Evolutionary conservation across 1,139 yeast species (phyloP).

Genomic region (Sugiyamaella novakii): DNA sequence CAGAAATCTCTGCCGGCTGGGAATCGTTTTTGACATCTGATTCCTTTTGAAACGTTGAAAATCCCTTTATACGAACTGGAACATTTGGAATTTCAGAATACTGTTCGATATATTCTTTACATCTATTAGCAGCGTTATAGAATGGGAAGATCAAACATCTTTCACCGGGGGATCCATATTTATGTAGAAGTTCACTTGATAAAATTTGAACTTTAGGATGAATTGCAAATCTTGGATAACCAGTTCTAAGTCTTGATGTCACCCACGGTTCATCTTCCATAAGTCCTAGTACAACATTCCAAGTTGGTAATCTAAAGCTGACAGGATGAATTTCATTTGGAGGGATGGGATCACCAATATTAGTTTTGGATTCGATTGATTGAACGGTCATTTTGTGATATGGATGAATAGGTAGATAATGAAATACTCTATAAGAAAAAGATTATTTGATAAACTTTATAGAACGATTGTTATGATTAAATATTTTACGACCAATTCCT

Average conservation of each 20-base stretch:
- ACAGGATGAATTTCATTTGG: conserved; percentile 89
- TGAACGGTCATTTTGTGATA: no score
- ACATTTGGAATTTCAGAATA: conserved; percentile 50
- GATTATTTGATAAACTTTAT: no score
- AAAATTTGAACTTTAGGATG: conserved; percentile 67
- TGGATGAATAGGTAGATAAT: no score
- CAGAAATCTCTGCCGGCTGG: conserved; percentile 51
- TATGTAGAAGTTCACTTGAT: conserved; percentile 40
- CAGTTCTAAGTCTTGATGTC: conserved; percentile 72
- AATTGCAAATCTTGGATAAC: conserved; percentile 83
- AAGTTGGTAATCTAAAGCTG: conserved; percentile 88
- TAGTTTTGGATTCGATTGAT: no score
- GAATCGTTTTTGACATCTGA: conserved; percentile 44
- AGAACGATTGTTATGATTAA: no score
- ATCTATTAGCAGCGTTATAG: conserved; percentile 77
- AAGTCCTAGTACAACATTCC: conserved; percentile 90
- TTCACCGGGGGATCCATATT: conserved; percentile 79
- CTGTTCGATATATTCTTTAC: conserved; percentile 69
- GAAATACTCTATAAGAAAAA: no score
- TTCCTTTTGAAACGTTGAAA: conserved; percentile 34
- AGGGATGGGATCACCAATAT: conserved; percentile 87
- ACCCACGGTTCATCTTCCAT: conserved; percentile 91
- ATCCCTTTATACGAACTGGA: conserved; percentile 49
- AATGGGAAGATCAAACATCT: conserved; percentile 74
- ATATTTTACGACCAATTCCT: no score